A percentile compares a stretch with the other conserved stretches of the same genome.
Conservation (phyloP, 2,329 filamentous ascomycete species). For the Xenosphaeropsis pyriputrescens region DNA sequence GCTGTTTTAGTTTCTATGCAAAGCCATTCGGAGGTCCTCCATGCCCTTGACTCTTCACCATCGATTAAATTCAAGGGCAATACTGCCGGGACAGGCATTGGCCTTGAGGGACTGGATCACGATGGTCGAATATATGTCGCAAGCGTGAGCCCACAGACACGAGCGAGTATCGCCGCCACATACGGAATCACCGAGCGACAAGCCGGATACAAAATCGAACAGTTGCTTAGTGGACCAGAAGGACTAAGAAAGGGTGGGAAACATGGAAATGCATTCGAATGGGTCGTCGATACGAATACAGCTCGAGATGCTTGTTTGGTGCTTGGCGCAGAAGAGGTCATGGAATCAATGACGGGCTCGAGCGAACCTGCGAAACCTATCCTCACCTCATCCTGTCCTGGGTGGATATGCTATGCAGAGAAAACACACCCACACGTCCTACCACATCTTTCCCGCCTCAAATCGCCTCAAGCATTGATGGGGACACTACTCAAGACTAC, state of each 20-base stretch:
- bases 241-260: slow-evolving; percentile 58
- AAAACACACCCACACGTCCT: slow-evolving; percentile 93
- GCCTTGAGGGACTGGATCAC: slow-evolving; percentile 37
- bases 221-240: slow-evolving; percentile 55
- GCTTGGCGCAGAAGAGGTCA: slow-evolving; percentile 58
- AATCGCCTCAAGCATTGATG: slow-evolving; percentile 85
- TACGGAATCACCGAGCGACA: slow-evolving; percentile 60
- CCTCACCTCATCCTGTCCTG: slow-evolving; percentile 82
- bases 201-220: slow-evolving; percentile 70
- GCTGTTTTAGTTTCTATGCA: slow-evolving; percentile 93
- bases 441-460: slow-evolving; percentile 78
- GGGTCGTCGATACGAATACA: slow-evolving; percentile 81
- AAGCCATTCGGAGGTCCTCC: slow-evolving; percentile 82
- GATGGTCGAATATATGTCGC: slow-evolving; percentile 72
- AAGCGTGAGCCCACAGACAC: slow-evolving; percentile 80
- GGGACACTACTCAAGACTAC: slow-evolving; percentile 84
- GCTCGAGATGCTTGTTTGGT: slow-evolving; percentile 75
- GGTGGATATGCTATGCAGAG: slow-evolving; percentile 98
- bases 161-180: slow-evolving; percentile 78
- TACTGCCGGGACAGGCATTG: slow-evolving; percentile 17
- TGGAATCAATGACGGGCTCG: slow-evolving; percentile 1
- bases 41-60: slow-evolving; percentile 57
- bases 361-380: slow-evolving; percentile 36
- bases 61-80: slow-evolving; percentile 17
- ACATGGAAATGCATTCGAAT: slow-evolving; percentile 65